Evolutionary conservation across 1,139 yeast genomes (phyloP).

Genomic region (Diutina neorugosa): DNA sequence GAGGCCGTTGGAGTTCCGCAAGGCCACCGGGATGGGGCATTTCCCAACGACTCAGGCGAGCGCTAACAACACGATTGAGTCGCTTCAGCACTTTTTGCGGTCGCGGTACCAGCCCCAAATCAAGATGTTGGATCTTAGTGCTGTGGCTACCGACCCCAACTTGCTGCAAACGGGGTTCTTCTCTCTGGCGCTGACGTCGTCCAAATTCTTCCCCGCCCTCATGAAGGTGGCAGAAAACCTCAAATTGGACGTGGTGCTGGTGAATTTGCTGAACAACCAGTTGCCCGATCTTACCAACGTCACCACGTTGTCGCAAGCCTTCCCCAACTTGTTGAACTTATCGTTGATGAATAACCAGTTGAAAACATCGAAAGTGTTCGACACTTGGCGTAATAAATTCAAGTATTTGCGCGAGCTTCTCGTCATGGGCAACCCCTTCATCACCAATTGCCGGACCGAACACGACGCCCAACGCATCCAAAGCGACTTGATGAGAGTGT

Average conservation of each 20-base stretch:
- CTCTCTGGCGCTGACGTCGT: conserved; percentile 40
- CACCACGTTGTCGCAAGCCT: conserved; percentile 57
- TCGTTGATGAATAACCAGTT: conserved; percentile 71
- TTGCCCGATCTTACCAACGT: conserved; percentile 51
- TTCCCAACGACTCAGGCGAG: conserved; percentile 9
- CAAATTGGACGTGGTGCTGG: conserved; percentile 50
- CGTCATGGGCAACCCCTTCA: conserved; percentile 67
- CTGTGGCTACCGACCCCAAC: conserved; percentile 53
- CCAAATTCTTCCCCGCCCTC: conserved; percentile 85
- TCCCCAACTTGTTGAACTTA: conserved; percentile 65
- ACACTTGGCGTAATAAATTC: conserved; percentile 70
- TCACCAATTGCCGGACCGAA: conserved; percentile 16
- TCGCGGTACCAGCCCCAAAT: conserved; percentile 54
- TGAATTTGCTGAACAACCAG: conserved; percentile 64
- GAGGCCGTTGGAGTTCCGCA: conserved; percentile 42
- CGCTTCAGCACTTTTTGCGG: conserved; percentile 48
- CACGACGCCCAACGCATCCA: conserved; percentile 36
- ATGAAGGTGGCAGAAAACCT: conserved; percentile 66
- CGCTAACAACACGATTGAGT: conserved; percentile 34
- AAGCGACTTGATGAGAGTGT: conserved; percentile 51
- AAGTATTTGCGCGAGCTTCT: conserved; percentile 64
- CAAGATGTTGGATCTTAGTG: conserved; percentile 61
- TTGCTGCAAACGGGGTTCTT: conserved; percentile 57
- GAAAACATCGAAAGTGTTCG: conserved; percentile 45
- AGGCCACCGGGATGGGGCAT: conserved; percentile 8